Evolutionary conservation across 306 rosid species (phyloP).

Genomic region (Prunus davidiana): DNA sequence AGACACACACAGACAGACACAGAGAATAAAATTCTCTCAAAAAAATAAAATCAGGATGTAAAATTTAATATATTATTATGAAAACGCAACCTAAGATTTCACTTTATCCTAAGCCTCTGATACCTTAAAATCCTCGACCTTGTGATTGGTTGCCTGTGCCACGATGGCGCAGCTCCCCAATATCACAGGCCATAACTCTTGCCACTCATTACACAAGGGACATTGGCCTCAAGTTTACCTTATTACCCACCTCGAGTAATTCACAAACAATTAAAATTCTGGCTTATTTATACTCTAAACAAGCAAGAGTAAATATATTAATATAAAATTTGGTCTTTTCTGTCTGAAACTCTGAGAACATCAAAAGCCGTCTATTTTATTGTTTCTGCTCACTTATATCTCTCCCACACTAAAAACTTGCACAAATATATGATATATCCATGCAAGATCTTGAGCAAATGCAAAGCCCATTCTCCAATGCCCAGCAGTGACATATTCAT

Average conservation of each 20-base stretch:
- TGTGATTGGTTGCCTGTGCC: slow-evolving; percentile 71
- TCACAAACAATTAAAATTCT: neutral
- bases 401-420: slow-evolving; percentile 24
- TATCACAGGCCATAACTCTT: slow-evolving; percentile 22
- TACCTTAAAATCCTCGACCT: slow-evolving; percentile 92
- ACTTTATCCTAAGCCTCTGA: slow-evolving; percentile 38
- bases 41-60: neutral
- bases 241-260: slow-evolving; percentile 42
- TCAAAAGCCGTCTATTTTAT: slow-evolving; percentile 67
- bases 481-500: slow-evolving; percentile 19
- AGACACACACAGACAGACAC: neutral
- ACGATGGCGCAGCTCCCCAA: slow-evolving; percentile 50
- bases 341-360: slow-evolving; percentile 40
- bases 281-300: neutral
- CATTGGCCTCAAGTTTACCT: slow-evolving; percentile 25
- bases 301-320: slow-evolving; percentile 7
- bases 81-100: neutral
- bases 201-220: slow-evolving; percentile 41
- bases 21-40: neutral
- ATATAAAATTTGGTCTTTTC: slow-evolving; percentile 33
- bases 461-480: slow-evolving; percentile 32
- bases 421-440: slow-evolving; percentile 32
- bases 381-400: slow-evolving; percentile 23
- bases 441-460: slow-evolving; percentile 50
- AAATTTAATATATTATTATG: neutral